phyloP scores from a whole-genome alignment of 139 green algal genomes.

The Chlamydomonas applanata region DNA sequence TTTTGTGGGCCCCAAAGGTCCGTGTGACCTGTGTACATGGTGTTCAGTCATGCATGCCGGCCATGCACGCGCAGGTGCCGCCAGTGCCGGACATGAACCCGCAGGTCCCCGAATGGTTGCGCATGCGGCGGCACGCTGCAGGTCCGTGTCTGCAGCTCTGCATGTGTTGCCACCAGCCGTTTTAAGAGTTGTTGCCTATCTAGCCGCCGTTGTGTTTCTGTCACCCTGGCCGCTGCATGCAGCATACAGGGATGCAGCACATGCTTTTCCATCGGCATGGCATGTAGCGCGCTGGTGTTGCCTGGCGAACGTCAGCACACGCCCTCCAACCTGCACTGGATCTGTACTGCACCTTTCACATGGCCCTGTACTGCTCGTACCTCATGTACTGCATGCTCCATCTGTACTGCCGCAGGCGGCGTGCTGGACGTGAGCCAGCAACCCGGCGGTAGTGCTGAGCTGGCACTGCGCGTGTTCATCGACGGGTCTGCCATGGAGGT shows the following conservation, averaged over 20 bases:
- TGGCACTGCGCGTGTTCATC: constrained; percentile 72
- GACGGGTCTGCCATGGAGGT: constrained; percentile 77
- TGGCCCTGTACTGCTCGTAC: not conserved
- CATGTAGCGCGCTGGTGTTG: too few relatives aligned
- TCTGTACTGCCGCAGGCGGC: constrained; percentile 9
- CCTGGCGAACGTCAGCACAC: too few relatives aligned
- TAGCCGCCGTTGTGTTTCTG: too few relatives aligned
- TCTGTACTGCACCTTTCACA: not conserved
- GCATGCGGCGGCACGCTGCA: constrained; percentile 27
- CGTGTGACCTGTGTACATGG: not conserved
- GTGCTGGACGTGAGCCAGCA: constrained; percentile 21
- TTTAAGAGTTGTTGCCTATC: too few relatives aligned
- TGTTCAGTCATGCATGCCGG: too few relatives aligned
- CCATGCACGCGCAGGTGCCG: constrained; percentile 5
- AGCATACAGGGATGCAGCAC: too few relatives aligned
- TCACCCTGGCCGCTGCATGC: too few relatives aligned
- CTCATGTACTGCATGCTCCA: not conserved
- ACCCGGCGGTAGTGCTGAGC: constrained; percentile 1
- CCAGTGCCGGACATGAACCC: constrained; percentile 39
- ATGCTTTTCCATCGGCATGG: too few relatives aligned
- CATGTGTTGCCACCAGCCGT: not conserved
- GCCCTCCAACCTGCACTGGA: too few relatives aligned
- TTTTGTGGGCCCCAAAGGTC: constrained; percentile 8
- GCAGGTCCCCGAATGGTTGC: constrained; percentile 37
- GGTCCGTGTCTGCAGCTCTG: constrained; percentile 13